Conservation (phyloP, 1,139 yeast species). For the Ogataea hybrid region DNA sequence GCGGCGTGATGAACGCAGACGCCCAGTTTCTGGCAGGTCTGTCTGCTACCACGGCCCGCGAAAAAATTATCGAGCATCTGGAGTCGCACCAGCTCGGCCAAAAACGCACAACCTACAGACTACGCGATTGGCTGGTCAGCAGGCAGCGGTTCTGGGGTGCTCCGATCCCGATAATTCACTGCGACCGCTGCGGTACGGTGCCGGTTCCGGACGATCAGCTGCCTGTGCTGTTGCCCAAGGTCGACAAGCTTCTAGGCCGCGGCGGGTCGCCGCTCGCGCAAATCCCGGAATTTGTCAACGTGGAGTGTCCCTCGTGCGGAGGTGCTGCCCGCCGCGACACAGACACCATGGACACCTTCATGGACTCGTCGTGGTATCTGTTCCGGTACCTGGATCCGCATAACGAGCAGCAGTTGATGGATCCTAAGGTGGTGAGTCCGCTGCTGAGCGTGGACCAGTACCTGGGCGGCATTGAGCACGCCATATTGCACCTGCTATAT, state of each 20-base stretch:
- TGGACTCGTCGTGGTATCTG: slow-evolving; percentile 97
- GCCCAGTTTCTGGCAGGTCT: slow-evolving; percentile 55
- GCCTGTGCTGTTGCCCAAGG: slow-evolving; percentile 76
- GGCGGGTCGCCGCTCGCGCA: slow-evolving; percentile 72
- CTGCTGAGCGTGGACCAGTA: slow-evolving; percentile 85
- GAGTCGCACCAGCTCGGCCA: slow-evolving; percentile 42
- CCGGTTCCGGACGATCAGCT: slow-evolving; percentile 85
- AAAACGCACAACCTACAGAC: slow-evolving; percentile 52
- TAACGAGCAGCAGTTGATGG: slow-evolving; percentile 55
- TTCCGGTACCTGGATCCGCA: slow-evolving; percentile 79
- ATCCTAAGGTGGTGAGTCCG: slow-evolving; percentile 46
- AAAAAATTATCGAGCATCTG: slow-evolving; percentile 44
- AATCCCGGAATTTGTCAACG: slow-evolving; percentile 66
- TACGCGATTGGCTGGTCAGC: slow-evolving; percentile 92
- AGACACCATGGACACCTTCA: slow-evolving; percentile 97
- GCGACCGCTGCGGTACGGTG: slow-evolving; percentile 80
- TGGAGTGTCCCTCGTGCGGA: slow-evolving; percentile 81
- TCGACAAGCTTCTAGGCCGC: slow-evolving; percentile 46
- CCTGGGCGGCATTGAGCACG: slow-evolving; percentile 96
- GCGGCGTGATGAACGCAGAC: slow-evolving; percentile 52
- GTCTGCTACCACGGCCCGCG: slow-evolving; percentile 49
- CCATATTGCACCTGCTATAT: slow-evolving; percentile 84
- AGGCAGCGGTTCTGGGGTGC: slow-evolving; percentile 99
- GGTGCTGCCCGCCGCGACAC: slow-evolving; percentile 81
- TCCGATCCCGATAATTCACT: slow-evolving; percentile 92